Conservation (phyloP, 2,329 filamentous ascomycete genomes). For the Coniochaeta prunicola region DNA sequence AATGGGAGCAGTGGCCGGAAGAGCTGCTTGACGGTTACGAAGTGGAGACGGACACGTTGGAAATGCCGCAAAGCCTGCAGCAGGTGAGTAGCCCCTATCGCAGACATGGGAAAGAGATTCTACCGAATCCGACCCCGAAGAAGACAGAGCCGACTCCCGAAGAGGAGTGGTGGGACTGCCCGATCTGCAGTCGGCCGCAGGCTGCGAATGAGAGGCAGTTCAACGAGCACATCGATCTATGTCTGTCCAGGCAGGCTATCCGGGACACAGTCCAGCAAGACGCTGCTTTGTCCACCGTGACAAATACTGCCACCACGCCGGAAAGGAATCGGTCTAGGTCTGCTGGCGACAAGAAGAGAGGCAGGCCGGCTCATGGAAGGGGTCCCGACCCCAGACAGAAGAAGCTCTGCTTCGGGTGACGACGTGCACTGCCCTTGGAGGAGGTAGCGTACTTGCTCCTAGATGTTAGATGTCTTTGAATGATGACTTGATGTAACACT, state of each 20-base stretch:
- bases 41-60: constrained; percentile 23
- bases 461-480: not conserved
- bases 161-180: constrained; percentile 71
- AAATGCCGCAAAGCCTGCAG: constrained; percentile 28
- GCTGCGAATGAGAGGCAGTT: constrained; percentile 66
- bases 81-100: constrained; percentile 41
- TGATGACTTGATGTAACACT: not conserved
- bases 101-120: constrained; percentile 45
- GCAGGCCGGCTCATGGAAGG: constrained; percentile 17
- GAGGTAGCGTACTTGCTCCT: not conserved
- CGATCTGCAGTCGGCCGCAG: constrained; percentile 77
- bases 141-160: constrained; percentile 18
- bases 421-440: not conserved
- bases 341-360: constrained; percentile 28
- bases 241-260: constrained; percentile 80
- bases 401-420: constrained; percentile 45
- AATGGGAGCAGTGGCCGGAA: constrained; percentile 64
- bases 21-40: constrained; percentile 35
- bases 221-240: constrained; percentile 89
- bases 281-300: constrained; percentile 20
- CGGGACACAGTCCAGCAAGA: constrained; percentile 65
- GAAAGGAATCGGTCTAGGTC: constrained; percentile 28
- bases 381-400: constrained; percentile 38
- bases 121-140: constrained; percentile 41
- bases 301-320: constrained; percentile 19